Evolutionary conservation across 202 grass and related monocot species (phyloP), one percentile per base, ranked within the genome.

Genomic region (Elaeis oleifera): DNA sequence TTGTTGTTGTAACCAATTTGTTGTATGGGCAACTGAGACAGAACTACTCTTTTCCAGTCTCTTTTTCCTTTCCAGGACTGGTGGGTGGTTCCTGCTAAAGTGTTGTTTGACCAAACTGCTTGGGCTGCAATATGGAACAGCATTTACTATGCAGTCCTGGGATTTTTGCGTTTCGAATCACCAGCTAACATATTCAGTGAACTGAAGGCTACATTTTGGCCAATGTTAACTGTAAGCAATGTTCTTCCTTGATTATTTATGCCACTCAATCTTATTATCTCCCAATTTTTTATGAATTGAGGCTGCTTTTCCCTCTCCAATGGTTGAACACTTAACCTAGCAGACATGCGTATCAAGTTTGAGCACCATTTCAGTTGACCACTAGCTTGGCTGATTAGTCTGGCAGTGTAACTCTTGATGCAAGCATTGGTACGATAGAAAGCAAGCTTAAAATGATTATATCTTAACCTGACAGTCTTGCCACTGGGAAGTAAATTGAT

Each of bases 21-120:
- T 25, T 3, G 3, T 17, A 53, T 16, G 2, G 18, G 57, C 51
- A 64, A n/a, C 25, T 18, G 0, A 29, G 5, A n/a, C 1, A 20
- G 25, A 53, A 16, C 15, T 50, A 20, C 26, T 31, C 20, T 60
- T 29, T 74, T 39, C 49, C 80, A 87, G 90, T 77, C 84, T 3
- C 44, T 96, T 51, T 91, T 96, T 51, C 87, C 92, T 26, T 96
- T 79, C 74, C 80, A 96, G 23, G 87, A 91, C 60, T 96, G 92
- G 92, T 96, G 92, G 87, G 79, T 85, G 59, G 87, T 96, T n/a
- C 87, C 92, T 15, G 92, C 71, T n/a, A 96, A 96, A 73, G 87
- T 96, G 71, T 61, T 58, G 5, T 96, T 96, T 1, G 92, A 96
- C 72, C 87, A 96, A 67, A 96, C 92, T 0, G 70, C 75, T 26